These are phyloP conservation scores for Mimosa pudica DNA, from an alignment of 306 rosid species.

Conservation along the genomic window DNA sequence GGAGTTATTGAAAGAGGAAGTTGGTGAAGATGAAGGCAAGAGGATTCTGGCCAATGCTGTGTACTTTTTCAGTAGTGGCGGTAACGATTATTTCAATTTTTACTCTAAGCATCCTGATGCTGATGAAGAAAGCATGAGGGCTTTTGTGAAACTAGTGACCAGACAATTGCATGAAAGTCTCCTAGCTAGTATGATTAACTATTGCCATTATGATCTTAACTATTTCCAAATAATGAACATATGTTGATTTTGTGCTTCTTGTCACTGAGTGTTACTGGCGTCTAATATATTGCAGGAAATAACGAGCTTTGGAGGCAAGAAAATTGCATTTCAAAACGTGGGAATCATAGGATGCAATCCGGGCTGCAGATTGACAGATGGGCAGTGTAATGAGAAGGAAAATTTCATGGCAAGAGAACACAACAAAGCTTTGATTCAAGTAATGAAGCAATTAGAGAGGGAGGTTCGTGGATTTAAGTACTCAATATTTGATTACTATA, in stretches of 20 bases:
- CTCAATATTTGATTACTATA: slow-evolving; percentile 31
- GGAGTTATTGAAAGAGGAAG: slow-evolving; percentile 27
- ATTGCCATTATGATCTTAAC: not conserved
- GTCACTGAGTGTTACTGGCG: not conserved
- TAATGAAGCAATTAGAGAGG: slow-evolving; percentile 14
- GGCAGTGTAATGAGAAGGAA: not conserved
- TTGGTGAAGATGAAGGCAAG: slow-evolving; percentile 40
- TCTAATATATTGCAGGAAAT: slow-evolving; percentile 22
- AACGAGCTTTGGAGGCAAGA: slow-evolving; percentile 29
- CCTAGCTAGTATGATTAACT: not conserved
- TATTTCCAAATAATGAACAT: not conserved
- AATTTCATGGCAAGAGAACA: slow-evolving; percentile 18
- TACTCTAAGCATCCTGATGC: slow-evolving; percentile 23
- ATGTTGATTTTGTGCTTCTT: not conserved
- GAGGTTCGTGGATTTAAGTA: slow-evolving; percentile 27
- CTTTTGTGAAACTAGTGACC: slow-evolving; percentile 33
- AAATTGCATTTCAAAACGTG: slow-evolving; percentile 28
- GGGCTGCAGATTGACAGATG: not conserved
- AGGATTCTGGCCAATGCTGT: slow-evolving; percentile 39
- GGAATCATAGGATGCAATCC: slow-evolving; percentile 33
- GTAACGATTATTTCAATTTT: slow-evolving; percentile 37
- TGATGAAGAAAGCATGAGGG: not conserved
- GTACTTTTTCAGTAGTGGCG: slow-evolving; percentile 46
- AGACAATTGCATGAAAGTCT: not conserved
- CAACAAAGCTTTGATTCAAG: slow-evolving; percentile 29